Conservation (phyloP, 306 rosid genomes). For the Trifolium fragiferum region DNA sequence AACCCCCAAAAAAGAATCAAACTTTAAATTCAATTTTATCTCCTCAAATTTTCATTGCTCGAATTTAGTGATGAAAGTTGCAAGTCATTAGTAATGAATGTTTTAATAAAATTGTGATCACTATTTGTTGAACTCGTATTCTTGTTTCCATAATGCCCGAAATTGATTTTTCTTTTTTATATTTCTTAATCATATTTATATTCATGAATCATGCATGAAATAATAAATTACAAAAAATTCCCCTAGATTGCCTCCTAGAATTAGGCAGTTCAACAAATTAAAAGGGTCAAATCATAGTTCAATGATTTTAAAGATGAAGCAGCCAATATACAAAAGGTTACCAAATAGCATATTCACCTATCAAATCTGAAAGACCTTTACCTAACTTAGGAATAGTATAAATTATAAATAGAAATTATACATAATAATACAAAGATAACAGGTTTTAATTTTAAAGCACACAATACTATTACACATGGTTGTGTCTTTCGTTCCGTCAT, state of each 20-base stretch:
- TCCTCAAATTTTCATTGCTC: too few species aligned
- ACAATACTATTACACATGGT: constrained; percentile 39
- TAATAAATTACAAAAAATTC: neutral
- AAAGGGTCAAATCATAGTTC: constrained; percentile 20
- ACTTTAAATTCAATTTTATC: too few species aligned
- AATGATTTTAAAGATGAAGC: constrained; percentile 11
- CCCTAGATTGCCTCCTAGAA: constrained; percentile 36
- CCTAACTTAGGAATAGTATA: constrained; percentile 27
- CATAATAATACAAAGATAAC: neutral
- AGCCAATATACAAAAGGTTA: neutral
- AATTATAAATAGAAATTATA: neutral
- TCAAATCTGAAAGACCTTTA: constrained; percentile 35
- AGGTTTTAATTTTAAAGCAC: constrained; percentile 14
- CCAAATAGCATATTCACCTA: neutral
- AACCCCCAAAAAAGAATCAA: too few species aligned
- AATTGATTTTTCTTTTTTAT: too few species aligned
- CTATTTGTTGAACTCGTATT: too few species aligned
- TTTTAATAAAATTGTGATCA: too few species aligned
- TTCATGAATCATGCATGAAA: neutral
- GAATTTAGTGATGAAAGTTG: too few species aligned
- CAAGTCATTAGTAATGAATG: too few species aligned
- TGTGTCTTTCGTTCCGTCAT: constrained; percentile 39
- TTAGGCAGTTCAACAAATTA: constrained; percentile 40
- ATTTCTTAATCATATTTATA: neutral
- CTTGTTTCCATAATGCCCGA: too few species aligned